Evolutionary conservation across 1,139 yeast genomes (phyloP), one percentile per base, ranked within the genome.

Genomic region (Kodamaea fungicola): DNA sequence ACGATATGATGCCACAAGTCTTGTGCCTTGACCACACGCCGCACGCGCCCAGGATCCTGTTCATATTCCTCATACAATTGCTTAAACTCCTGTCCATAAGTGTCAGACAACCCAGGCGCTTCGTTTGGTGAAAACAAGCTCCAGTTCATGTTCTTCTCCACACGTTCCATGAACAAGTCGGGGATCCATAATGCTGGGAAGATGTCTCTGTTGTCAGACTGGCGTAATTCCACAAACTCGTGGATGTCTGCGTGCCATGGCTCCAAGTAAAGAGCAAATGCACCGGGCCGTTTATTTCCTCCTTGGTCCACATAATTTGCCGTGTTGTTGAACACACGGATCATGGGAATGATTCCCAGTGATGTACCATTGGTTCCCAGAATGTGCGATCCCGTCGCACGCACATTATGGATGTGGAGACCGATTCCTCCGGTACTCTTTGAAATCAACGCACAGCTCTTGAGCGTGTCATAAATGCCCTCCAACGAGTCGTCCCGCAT

Each of bases 241-340:
- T 74, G 71, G 29, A 77, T 59, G 50, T 77, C 82, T 3, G 72
- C 63, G 56, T 77, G 83, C 83, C 83, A 77, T 33, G 83, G 82
- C 48, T 77, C 83, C 36, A 76, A 45, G 58, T 76, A 77, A 23
- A 76, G 61, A n/a, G 81, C 79, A 54, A 77, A 74, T 6, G 83
- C 83, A 31, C 83, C 82, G 0, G 83, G 83, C 46, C 83, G 56
- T 55, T 76, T 76, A 48, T 76, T 76, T 23, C 82, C 82, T 25
- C 83, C 83, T 52, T 77, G 83, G 46, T 77, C 82, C 22, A 77
- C 83, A 47, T 76, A 76, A 50, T 79, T 66, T 12, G 83, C 80
- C 6, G 81, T 76, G 50, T 75, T 71, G 51, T 77, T 76, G 57
- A 76, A 76, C 12, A 76, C 82, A 44, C 76, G 67, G 10, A 77